Evolutionary conservation across 352 stramenopile species (phyloP), one percentile per base, ranked within the genome.

Genomic region (Phytopythium litorale): DNA sequence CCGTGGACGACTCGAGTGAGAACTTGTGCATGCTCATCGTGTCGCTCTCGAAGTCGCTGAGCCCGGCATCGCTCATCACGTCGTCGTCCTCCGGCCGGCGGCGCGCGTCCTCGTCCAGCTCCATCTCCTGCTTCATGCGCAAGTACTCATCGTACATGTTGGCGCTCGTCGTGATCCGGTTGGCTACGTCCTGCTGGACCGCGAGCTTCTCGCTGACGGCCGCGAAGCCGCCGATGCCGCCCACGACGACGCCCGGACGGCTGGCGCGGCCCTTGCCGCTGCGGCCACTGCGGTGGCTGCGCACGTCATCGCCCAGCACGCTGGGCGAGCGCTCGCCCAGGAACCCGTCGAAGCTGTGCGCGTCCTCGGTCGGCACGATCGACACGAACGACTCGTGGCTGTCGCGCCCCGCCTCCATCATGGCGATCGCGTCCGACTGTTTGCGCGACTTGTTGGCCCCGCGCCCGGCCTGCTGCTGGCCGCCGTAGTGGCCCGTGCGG

Each of bases 101-200:
- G 46, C 76, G 60, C 28, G 61, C 74, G 46, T 75, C 63, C 5
- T 73, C 56, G 48, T 87, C 81, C 52, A 73, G 87, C 60, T 88
- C 71, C 78, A 88, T 87, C 67, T 91, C 81, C 33, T 91, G 67
- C 67, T 91, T 91, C 79, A 88, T 89, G 45, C 81, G 81, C 56
- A 91, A 57, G 56, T 91, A 91, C 72, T 91, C 81, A 33, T 73
- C 76, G 45, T 88, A 87, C 54, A 91, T 76, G 64, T 91, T 88
- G 25, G 74, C 70, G 35, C 68, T 84, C 62, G 77, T 73, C 19
- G 77, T 84, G 42, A 66, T 79, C 7, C 76, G 81, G 7, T 68
- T 72, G 23, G 70, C 68, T 7, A 86, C 60, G 67, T 88, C 78
- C 60, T 85, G 73, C 48, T 79, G 70, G 25, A 86, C 67, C 21